A percentile compares a stretch with the other conserved stretches of the same genome.
These are phyloP conservation scores for Cercospora beticola DNA, from an alignment of 2,329 filamentous ascomycete species.

Conservation along the genomic window DNA sequence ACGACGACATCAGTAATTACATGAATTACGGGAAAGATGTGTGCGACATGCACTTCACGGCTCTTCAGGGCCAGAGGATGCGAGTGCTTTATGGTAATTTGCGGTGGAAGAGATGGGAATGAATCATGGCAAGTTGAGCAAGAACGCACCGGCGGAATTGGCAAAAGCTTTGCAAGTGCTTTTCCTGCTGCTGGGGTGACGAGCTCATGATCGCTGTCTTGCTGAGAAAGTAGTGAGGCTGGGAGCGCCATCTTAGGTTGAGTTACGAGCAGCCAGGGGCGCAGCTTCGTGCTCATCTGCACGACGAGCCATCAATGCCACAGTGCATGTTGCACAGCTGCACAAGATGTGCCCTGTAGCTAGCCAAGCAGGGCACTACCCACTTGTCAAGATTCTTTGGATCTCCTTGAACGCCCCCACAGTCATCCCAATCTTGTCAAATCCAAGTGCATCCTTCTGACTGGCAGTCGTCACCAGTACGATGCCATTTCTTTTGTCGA, in stretches of 20 bases:
- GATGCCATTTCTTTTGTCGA: constrained; percentile 27
- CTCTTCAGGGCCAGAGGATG: not conserved
- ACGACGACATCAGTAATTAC: not conserved
- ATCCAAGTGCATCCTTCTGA: constrained; percentile 16
- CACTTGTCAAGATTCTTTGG: not conserved
- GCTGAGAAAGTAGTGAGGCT: no score
- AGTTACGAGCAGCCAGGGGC: not conserved
- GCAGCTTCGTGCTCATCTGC: not conserved
- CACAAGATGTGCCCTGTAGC: no score
- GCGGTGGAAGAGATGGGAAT: not conserved
- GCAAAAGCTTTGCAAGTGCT: not conserved
- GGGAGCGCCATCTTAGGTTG: not conserved
- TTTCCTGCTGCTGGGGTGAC: no score
- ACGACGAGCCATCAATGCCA: not conserved
- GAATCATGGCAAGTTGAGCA: not conserved
- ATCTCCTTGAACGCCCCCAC: constrained; percentile 19
- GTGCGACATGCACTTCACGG: not conserved
- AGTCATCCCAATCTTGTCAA: constrained; percentile 15
- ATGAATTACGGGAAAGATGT: not conserved
- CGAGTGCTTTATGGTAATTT: not conserved
- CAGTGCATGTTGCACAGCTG: not conserved
- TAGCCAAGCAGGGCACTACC: not conserved
- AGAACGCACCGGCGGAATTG: not conserved
- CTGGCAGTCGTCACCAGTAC: constrained; percentile 28
- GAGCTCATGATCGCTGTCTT: no score